These are phyloP conservation scores for Aureobasidium leucospermi DNA, from an alignment of 2,329 filamentous ascomycete genomes.

Conservation along the genomic window DNA sequence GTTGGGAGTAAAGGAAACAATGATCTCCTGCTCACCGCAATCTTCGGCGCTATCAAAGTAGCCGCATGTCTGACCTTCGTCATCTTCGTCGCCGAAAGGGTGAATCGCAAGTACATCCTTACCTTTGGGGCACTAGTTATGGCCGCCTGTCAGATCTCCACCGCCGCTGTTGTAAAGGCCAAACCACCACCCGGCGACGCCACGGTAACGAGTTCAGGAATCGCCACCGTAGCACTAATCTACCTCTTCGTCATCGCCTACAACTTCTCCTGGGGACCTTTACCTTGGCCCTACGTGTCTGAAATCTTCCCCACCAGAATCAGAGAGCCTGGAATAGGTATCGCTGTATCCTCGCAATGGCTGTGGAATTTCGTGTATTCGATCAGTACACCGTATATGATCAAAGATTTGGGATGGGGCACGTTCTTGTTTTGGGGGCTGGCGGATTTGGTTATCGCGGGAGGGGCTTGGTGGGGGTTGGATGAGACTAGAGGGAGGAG, in stretches of 20 bases:
- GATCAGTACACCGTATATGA: conserved; percentile 45
- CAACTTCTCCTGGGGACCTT: conserved; percentile 46
- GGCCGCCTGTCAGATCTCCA: conserved; percentile 29
- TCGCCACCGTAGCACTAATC: conserved; percentile 47
- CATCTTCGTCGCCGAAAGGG: conserved; percentile 45
- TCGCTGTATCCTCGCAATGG: conserved; percentile 46
- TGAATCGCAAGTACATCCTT: conserved; percentile 36
- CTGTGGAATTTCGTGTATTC: conserved; percentile 38
- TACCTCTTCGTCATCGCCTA: conserved; percentile 50
- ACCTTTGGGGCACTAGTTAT: conserved; percentile 28
- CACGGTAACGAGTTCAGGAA: conserved; percentile 31
- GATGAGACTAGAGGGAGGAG: conserved; percentile 31
- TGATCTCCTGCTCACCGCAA: conserved; percentile 43
- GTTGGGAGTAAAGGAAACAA: conserved; percentile 38
- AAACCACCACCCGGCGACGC: conserved; percentile 21
- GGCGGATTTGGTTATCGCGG: conserved; percentile 37
- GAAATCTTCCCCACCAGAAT: conserved; percentile 48
- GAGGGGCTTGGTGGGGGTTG: conserved; percentile 32
- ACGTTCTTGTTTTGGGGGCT: conserved; percentile 43
- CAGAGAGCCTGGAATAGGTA: conserved; percentile 43
- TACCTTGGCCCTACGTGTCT: conserved; percentile 40
- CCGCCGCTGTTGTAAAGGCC: conserved; percentile 25
- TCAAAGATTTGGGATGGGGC: conserved; percentile 40
- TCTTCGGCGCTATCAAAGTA: conserved; percentile 50
- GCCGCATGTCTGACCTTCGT: conserved; percentile 44